Base-by-base conservation (phyloP, 306 rosid species). In the Heteromeles arbutifolia region DNA sequence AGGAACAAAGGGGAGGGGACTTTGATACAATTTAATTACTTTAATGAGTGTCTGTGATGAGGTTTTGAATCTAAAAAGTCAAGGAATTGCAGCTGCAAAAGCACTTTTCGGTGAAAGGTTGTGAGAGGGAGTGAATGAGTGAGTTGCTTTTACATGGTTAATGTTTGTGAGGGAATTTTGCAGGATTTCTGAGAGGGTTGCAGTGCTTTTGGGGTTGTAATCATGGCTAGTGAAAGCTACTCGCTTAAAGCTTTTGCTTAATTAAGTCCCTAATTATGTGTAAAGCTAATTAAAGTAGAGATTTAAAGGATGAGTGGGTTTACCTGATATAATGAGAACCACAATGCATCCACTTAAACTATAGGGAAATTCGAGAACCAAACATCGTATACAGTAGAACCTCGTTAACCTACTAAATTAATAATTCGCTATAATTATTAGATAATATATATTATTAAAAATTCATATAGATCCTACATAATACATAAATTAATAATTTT, bases 61-160 rank as follows among this genome's bases (percentile, higher is more conserved):
- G 77, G 54, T 50, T 44, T 71, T 83, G 68, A 76, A 75, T 72
- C 74, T 2, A 34, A 77, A 90, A 90, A 87, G 98, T 89, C 97
- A 87, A 92, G 86, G 70, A 76, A 82, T 81, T 74, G 75, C 67
- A 83, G 85, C 85, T 83, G 82, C 80, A 81, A 22, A 74, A 73
- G 79, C 86, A 89, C 98, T 92, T 92, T 96, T 90, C 97, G 97
- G 99, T 96, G 96, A 89, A 90, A 89, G 91, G 82, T 79, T 22
- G 17, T 62, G 12, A 53, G 58, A 3, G 58, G 17, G 39, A 26
- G 66, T 19, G 9, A 75, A 64, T 37, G 75, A 77, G 70, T 32
- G 58, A 59, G 56, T 75, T 58, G 45, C 57, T 76, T 75, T 58
- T 83, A 74, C 72, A 67, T 54, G 63, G 76, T 78, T 78, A 83